Base-by-base conservation (phyloP, 2,329 filamentous ascomycete genomes). In the Cladosporium colombiae region DNA sequence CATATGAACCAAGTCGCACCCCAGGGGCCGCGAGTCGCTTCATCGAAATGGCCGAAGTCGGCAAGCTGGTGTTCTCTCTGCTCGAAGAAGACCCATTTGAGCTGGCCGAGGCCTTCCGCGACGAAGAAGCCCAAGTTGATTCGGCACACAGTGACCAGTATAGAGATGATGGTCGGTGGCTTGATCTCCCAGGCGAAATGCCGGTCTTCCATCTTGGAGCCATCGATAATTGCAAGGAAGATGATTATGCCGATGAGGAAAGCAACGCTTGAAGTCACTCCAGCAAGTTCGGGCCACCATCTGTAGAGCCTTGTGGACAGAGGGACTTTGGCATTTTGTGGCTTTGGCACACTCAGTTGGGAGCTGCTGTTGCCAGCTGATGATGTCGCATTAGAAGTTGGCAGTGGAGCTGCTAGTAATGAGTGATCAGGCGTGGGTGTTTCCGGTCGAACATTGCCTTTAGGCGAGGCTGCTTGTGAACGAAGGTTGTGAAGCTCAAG, bases 81-180 rank as follows among this genome's bases (percentile, higher is more conserved):
- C 46, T 66, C 52, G 49, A 61, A 66, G 35, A 63, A 66, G 16
- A 57, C 37, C 66, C 66, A 68, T 31, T 66, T 68, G 44, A 68
- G 64, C 53, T 68, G 66, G n/a, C 64, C 60, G 33, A 68, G 56
- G 10, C 64, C 64, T 40, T 66, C 64, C 2, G 64, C 58, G 10
- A 58, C 37, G 10, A 65, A 56, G 27, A 56, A 56, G 7, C 27
- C 52, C 8, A 56, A 5, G 27, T 31, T 56, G 27, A 56, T 56
- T 3, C 52, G 52, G 27, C 52, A 56, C 27, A 56, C 10, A 1
- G 52, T 35, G 7, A 56, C 27, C 52, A 56, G 29, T 56, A 56
- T 56, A 29, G 52, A 56, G 18, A 56, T 13, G 3, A 56, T 21
- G 3, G 52, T 56, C n/a, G 29, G 52, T 11, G 52, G 52, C 33